Evolutionary conservation across 805 yeast species (phyloP), one percentile per base, ranked within the genome.

Genomic region (Schwanniomyces vanrijiae): DNA sequence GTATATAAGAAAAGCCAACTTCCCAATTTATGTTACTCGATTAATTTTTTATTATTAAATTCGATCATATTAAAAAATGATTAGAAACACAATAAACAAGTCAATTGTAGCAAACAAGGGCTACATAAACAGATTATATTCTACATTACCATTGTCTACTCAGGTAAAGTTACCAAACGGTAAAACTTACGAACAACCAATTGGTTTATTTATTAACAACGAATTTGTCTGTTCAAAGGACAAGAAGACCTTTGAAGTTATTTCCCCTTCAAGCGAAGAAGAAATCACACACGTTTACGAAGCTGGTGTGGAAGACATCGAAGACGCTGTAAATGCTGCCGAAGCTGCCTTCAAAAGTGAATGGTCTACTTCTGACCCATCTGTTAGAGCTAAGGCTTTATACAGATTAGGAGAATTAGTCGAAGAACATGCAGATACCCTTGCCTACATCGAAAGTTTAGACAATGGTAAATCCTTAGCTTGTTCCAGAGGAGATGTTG

Each of bases 131-230:
- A 62, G 70, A 58, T 37, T 48, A 22, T 63, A 60, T 52, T 64
- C 71, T 31, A 53, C 53, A 40, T 58, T 64, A 53, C 74, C 77
- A 21, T 64, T 73, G 55, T 52, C 77, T 3, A 71, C 73, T 8
- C 69, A 69, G 28, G 66, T 85, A 53, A 77, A 76, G 7, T 69
- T 83, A 55, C 96, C 96, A 53, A 86, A 86, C 59, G 96, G 96
- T 37, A 69, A 70, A 26, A 69, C 75, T 29, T 86, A 85, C 61
- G 76, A 81, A 43, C 95, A 88, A 72, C 96, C 96, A 58, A 84
- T 87, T 9, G 97, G 97, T 53, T 72, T 91, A 58, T 91, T 88
- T 77, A 89, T 91, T 66, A 86, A 89, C 75, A 88, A 88, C 68
- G 88, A 88, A 66, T 89, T 86, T 60, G 84, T 84, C 62, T 58